phyloP scores from a whole-genome alignment of 768 basidiomycete species.

The Coprinellus micaceus region DNA sequence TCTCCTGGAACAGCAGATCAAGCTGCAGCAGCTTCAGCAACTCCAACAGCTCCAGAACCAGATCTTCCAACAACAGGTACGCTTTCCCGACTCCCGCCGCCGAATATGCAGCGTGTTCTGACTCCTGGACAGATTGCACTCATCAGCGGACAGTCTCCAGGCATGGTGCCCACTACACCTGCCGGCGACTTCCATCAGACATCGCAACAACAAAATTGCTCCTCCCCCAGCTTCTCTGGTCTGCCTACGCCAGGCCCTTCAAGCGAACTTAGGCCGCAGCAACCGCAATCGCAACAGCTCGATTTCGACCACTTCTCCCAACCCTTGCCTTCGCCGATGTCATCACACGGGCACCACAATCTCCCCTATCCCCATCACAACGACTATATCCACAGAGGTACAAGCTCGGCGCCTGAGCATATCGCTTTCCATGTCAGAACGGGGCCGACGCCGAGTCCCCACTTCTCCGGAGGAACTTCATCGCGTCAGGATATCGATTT shows the following conservation, averaged over 20 bases:
- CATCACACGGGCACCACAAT: slow-evolving; percentile 7
- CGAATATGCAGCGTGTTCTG: neutral
- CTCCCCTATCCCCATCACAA: slow-evolving; percentile 10
- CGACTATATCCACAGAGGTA: slow-evolving; percentile 7
- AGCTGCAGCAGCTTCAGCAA: slow-evolving; percentile 72
- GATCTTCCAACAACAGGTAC: slow-evolving; percentile 87
- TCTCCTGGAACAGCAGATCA: slow-evolving; percentile 72
- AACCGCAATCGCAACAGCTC: slow-evolving; percentile 36
- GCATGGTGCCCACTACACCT: slow-evolving; percentile 31
- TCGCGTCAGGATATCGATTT: slow-evolving; percentile 54
- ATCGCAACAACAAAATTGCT: slow-evolving; percentile 43
- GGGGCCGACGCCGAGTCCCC: slow-evolving; percentile 9
- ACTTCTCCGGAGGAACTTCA: slow-evolving; percentile 24
- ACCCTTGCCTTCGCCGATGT: slow-evolving; percentile 22
- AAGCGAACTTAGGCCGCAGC: slow-evolving; percentile 60
- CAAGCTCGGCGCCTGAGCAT: slow-evolving; percentile 68
- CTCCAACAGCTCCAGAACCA: slow-evolving; percentile 77
- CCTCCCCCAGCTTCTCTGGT: slow-evolving; percentile 15
- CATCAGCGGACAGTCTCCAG: slow-evolving; percentile 48
- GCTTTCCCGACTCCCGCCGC: slow-evolving; percentile 17
- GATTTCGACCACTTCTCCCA: slow-evolving; percentile 40
- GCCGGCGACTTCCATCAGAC: slow-evolving; percentile 25
- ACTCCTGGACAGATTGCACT: slow-evolving; percentile 53
- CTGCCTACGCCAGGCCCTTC: slow-evolving; percentile 46
- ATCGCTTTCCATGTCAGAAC: slow-evolving; percentile 52